Evolutionary conservation across 257 asterid genomes (phyloP).

Genomic region (Penstemon eatonii): DNA sequence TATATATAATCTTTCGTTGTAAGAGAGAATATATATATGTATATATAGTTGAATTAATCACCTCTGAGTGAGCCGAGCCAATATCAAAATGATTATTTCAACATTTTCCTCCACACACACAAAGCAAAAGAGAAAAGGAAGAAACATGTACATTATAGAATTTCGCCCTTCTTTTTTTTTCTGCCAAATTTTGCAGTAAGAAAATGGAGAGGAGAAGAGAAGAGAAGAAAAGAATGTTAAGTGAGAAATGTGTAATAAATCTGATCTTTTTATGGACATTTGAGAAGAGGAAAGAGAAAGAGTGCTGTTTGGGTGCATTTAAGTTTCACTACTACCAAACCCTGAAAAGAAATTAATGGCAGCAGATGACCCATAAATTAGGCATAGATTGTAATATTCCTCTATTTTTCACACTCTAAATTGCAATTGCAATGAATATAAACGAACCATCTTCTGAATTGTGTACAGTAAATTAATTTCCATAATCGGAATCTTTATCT

Average conservation of each 20-base stretch:
- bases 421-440: not conserved
- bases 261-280: conserved; percentile 10
- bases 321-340: conserved; percentile 27
- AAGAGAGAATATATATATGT: too few species aligned
- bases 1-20: too few species aligned
- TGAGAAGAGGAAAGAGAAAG: conserved; percentile 24
- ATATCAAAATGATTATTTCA: conserved; percentile 51
- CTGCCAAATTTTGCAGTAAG: not conserved
- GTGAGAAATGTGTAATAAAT: conserved; percentile 23
- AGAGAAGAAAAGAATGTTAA: conserved; percentile 22
- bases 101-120: not conserved
- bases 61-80: conserved; percentile 59
- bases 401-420: conserved; percentile 12
- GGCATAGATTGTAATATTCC: conserved; percentile 12
- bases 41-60: not conserved
- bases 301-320: conserved; percentile 34
- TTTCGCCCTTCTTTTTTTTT: not conserved
- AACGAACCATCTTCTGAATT: conserved; percentile 17
- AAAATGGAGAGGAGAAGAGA: not conserved
- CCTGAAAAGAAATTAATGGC: conserved; percentile 34
- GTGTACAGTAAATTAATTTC: conserved; percentile 28
- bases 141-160: too few species aligned
- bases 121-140: not conserved
- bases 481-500: conserved; percentile 30
- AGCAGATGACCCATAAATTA: conserved; percentile 27